Base-by-base conservation (phyloP, 1,284 basidiomycete genomes). In the Cutaneotrichosporon dermatis region DNA sequence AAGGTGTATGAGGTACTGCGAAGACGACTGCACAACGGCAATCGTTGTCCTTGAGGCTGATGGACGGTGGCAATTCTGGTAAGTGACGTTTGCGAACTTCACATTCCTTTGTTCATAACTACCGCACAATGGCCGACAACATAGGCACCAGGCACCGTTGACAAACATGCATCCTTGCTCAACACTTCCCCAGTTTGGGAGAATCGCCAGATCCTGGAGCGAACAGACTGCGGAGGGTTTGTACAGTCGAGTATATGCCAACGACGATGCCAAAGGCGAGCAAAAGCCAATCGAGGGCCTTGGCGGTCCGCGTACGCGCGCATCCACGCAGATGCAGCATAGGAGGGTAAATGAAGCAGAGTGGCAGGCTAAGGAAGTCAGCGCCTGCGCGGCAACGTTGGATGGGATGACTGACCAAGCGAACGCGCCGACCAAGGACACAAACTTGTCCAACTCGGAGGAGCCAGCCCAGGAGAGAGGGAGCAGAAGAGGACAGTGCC, bases 401-500 rank as follows among this genome's bases (percentile, higher is more conserved):
- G 16, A 12, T 33, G 39, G 7, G 33, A 16, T 3, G 39, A 82
- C 89, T 68, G 66, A 92, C 92, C 93, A 98, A 58, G 94, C 94
- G 70, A 96, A 90, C 69, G 89, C 89, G 16, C 95, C 95, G 60
- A 99, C 85, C 67, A 99, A 85, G 12, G 90, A 85, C 12, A 99
- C 95, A 74, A 98, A 98, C 80, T 98, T 98, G 81, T 99, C 96
- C 55, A 99, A 79, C 78, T 97, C 93, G 46, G 82, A 83, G 16
- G 93, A 92, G 12, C 95, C 95, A 6, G 83, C 80, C 85, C 88
- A 94, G 59, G 89, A 90, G 61, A 96, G 79, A 25, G 73, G 1
- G 88, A 87, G 76, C 90, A 92, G 59, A 86, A 79, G 60, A 88
- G 75, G 41, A 97, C 92, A 60, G 88, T 83, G 11, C 80, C 74